Base-by-base conservation (phyloP, 2,329 filamentous ascomycete genomes). In the Davidsoniella virescens region DNA sequence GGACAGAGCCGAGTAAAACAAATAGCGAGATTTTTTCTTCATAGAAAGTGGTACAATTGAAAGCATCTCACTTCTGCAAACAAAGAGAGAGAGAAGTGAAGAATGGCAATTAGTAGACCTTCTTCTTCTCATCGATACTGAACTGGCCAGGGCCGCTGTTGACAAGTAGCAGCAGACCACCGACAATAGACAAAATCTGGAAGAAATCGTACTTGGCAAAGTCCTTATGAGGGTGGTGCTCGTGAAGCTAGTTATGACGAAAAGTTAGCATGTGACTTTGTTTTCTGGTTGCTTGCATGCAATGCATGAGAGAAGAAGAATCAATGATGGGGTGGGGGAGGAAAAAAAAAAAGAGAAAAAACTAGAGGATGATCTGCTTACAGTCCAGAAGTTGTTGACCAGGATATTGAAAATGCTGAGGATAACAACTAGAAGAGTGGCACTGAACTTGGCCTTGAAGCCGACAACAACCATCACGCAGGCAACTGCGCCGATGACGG, bases 121-220 rank as follows among this genome's bases (percentile, higher is more conserved):
- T 98, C 81, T 98, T 98, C 85, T 98, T 98, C 79, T 98, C 92
- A 68, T 98, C 92, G 67, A 96, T 90, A 65, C 85, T 94, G 74
- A 96, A 84, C 67, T 94, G 88, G 56, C 92, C 92, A 8, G 92
- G 92, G 55, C 92, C 92, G 78, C 92, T 95, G 78, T 98, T 98
- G 70, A 96, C 88, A 57, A 98, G 78, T 57, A 98, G 81, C 52
- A 98, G 76, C 52, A 98, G 84, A 65, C 92, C 92, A 56, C 92
- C 92, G 57, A 96, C 90, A 64, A 98, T 98, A 48, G 92, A 98
- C 50, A 98, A 75, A 60, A 96, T 95, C 73, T 98, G 92, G 81
- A 98, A 98, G 75, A 98, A 98, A 67, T 98, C 92, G 77, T 98
- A 98, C 72, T 98, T 98, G 73, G 92, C 92, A 64, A 98, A 98